Evolutionary conservation across 73 alveolate species (phyloP).

Genomic region (Paramecium pentaurelia): DNA sequence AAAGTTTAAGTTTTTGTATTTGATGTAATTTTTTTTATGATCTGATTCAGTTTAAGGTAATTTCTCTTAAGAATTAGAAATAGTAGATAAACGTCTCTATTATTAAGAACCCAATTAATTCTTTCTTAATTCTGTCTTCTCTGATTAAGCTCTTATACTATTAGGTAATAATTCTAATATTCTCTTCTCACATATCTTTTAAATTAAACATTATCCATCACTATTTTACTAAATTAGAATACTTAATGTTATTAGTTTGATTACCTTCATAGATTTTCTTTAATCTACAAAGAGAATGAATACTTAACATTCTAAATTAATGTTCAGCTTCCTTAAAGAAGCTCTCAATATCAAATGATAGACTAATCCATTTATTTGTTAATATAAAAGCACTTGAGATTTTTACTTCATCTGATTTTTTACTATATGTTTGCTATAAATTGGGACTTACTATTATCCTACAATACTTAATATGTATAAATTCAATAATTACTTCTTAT

Average conservation of each 20-base stretch:
- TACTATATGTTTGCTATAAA: neutral
- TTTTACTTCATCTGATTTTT: neutral
- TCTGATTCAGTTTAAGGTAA: neutral
- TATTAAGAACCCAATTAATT: neutral
- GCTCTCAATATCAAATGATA: neutral
- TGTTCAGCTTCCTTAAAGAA: neutral
- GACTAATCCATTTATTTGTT: constrained; percentile 30
- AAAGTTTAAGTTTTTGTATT: neutral
- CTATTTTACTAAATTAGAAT: neutral
- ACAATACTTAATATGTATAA: neutral
- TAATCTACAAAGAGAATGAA: neutral
- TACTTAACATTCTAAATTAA: neutral
- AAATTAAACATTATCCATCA: constrained; percentile 5
- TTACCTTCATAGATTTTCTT: neutral
- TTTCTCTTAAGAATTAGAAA: neutral
- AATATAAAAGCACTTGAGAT: neutral
- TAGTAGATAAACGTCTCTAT: neutral
- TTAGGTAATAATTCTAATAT: neutral
- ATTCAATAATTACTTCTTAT: neutral
- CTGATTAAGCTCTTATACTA: neutral
- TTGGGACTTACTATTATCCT: neutral
- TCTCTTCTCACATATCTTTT: neutral
- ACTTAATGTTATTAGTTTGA: neutral
- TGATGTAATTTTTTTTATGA: too few relatives aligned
- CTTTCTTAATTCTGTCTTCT: neutral